Evolutionary conservation across 2,329 filamentous ascomycete species (phyloP).

Genomic region (Fusarium sarcochroum): DNA sequence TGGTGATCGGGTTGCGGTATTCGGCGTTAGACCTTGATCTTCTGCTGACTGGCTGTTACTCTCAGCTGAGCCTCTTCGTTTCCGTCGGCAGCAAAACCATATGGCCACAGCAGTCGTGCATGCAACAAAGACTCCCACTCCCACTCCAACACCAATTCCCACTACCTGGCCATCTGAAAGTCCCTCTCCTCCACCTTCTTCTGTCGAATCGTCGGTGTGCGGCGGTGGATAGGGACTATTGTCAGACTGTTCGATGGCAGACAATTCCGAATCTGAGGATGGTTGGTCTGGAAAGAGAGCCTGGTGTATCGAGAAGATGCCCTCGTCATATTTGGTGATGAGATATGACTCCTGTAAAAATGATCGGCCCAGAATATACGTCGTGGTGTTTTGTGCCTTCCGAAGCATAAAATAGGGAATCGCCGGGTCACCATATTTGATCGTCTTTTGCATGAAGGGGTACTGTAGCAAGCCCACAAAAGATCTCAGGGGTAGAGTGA

Average conservation of each 20-base stretch:
- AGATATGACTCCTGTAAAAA: constrained; percentile 80
- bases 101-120: constrained; percentile 47
- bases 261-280: constrained; percentile 56
- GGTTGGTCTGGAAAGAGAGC: constrained; percentile 65
- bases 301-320: constrained; percentile 68
- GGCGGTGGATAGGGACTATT: constrained; percentile 63
- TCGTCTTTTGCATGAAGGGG: constrained; percentile 61
- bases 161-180: constrained; percentile 60
- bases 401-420: constrained; percentile 77
- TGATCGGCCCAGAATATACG: constrained; percentile 74
- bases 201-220: constrained; percentile 21
- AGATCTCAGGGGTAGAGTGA: constrained; percentile 66
- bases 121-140: constrained; percentile 55
- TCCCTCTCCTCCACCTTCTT: constrained; percentile 19
- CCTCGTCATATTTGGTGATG: constrained; percentile 68
- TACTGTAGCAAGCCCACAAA: constrained; percentile 66
- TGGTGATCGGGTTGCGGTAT: constrained; percentile 48
- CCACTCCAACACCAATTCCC: constrained; percentile 63
- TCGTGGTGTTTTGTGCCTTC: constrained; percentile 64
- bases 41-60: constrained; percentile 46
- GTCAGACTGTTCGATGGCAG: constrained; percentile 58
- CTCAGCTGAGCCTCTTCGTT: constrained; percentile 48
- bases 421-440: constrained; percentile 60
- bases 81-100: constrained; percentile 55
- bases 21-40: constrained; percentile 56